Evolutionary conservation across 768 basidiomycete species (phyloP), one percentile per base, ranked within the genome.

Genomic region (Kwoniella sp.): DNA sequence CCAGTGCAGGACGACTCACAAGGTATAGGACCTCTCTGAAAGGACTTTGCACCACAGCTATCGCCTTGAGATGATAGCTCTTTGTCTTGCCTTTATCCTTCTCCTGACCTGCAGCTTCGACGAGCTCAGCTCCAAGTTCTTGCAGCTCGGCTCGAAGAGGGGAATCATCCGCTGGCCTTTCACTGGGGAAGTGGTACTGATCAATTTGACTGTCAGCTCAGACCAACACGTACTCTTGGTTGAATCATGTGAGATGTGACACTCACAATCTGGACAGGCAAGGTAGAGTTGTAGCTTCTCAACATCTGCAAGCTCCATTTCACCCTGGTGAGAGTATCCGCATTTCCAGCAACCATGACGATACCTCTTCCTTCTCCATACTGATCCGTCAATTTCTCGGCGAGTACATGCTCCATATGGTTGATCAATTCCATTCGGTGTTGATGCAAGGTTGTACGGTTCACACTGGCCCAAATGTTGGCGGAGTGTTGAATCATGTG

Each of bases 91-190:
- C 74, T 0, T 65, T 66, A 41, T 82, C 75, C 37, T 72, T 74
- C 23, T 61, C 66, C 50, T 79, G 75, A 0, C 73, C 73, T 29
- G 70, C 59, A 0, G 72, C 73, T 55, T 80, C 77, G n/a, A 82
- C 77, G 20, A 83, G 89, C 41, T 83, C 83, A 17, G 89, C 75
- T 2, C 85, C 84, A 7, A 82, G 76, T 38, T 81, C 73, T 62
- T 83, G 79, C 61, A 92, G 81, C 58, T 83, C 84, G 22, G 68
- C 29, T 41, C 71, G 60, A 47, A 82, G 72, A 2, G 75, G 66
- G 29, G 72, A 70, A 56, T 82, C 78, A 0, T 41, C 58, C 0
- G 73, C 66, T 0, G 82, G 83, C 3, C 61, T 38, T 69, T 84
- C 83, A 25, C 75, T 73, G 0, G 83, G 81, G 60, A 84, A 84